Percentiles rank a stretch among this genome's conserved stretches.
Evolutionary conservation across 1,139 yeast genomes (phyloP).

Genomic region (Martiniozyma asiatica): DNA sequence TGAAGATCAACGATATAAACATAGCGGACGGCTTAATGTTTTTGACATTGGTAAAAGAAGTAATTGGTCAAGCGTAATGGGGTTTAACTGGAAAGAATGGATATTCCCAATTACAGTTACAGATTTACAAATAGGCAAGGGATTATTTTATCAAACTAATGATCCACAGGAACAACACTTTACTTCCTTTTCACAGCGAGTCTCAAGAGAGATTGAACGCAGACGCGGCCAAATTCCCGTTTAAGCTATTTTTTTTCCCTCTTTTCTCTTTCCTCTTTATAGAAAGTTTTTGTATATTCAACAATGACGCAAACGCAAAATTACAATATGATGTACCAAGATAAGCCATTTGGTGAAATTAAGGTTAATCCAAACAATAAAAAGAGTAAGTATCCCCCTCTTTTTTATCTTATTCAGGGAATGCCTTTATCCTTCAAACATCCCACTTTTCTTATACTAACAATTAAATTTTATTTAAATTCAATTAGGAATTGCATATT

Average conservation of each 20-base stretch:
- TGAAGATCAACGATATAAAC: constrained; percentile 43
- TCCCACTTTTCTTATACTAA: no score
- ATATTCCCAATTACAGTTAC: constrained; percentile 40
- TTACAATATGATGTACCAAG: constrained; percentile 24
- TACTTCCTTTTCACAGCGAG: no score
- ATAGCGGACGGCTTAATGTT: constrained; percentile 34
- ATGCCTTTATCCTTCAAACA: no score
- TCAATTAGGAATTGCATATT: constrained; percentile 52
- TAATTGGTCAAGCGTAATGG: constrained; percentile 71
- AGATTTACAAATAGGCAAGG: no score
- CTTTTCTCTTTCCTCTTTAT: no score
- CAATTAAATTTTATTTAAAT: no score
- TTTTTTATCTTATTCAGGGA: neutral
- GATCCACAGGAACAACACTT: no score
- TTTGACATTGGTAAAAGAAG: constrained; percentile 55
- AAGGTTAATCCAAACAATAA: constrained; percentile 45
- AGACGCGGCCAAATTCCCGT: no score
- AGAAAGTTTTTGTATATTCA: no score
- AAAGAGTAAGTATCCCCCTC: constrained; percentile 36
- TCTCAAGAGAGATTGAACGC: neutral
- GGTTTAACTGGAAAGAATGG: constrained; percentile 55
- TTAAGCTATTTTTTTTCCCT: no score
- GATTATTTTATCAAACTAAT: constrained; percentile 10
- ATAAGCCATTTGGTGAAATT: constrained; percentile 49
- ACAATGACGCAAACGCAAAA: no score